Evolutionary conservation across 75 land plant species (phyloP), one percentile per base, ranked within the genome.

Genomic region (Sequoia sempervirens): DNA sequence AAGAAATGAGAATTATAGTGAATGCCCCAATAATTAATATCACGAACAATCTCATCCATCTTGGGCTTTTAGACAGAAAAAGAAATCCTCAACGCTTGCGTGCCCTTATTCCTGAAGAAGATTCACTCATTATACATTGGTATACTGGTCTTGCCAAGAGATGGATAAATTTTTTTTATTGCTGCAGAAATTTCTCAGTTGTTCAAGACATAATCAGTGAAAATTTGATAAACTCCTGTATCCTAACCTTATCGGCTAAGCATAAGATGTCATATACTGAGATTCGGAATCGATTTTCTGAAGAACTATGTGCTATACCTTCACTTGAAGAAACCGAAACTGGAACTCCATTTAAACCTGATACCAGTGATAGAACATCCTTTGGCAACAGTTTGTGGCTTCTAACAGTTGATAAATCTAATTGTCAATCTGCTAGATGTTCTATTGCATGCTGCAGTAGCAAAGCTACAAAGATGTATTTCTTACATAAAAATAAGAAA

Each of bases 171-270:
- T 90, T 90, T 90, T 92, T 88, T 36, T 81, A 75, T 73, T 88
- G 87, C 37, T 90, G 78, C 58, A 84, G 80, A 78, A 93, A 93
- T 47, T 90, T 90, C 38, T 53, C 36, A 37, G 88, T 89, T 15
- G 69, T 93, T 12, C 86, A 84, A 84, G 37, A n/a, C 68, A 76
- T 93, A 23, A 89, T 92, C 64, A 84, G 81, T 17, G 81, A 90
- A 47, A 61, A 81, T 80, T 40, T 93, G 6, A 81, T 87, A 81
- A 87, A 53, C 82, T 90, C 93, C 20, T 93, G 95, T 82, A 85
- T 93, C 23, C 82, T 87, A 17, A 93, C 95, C 32, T 83, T 93
- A 18, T 93, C 92, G 80, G 85, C 84, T 1, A 93, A 93, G 83
- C 85, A 92, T 75, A 81, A 86, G 46, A 86, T 87, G 14, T 87